Evolutionary conservation across 495 filamentous ascomycete species (phyloP), one percentile per base, ranked within the genome.

Genomic region (Clohesyomyces aquaticus): DNA sequence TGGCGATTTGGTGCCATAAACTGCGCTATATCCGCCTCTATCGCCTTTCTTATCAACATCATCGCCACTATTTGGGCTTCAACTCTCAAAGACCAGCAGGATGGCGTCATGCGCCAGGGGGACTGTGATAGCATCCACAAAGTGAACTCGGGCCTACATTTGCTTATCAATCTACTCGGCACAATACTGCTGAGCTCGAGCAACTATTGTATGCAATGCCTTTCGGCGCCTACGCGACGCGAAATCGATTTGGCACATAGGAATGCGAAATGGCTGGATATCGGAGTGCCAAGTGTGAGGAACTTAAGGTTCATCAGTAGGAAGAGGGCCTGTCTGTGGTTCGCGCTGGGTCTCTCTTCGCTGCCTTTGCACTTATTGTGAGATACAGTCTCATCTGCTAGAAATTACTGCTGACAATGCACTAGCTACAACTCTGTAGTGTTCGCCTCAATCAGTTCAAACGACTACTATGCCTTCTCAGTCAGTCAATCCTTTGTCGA

Each of bases 391-490:
- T 41, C 18, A n/a, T 25, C 29, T 22, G 1, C 43, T 43, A 2
- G 10, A n/a, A 1, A 22, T 11, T 21, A 35, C 8, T 32, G 18
- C 29, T 42, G 21, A 56, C 21, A 19, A 27, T 4, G 14, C 12
- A n/a, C 1, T 14, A 61, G 58, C 41, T 74, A 73, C 47, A 75
- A 74, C 52, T 71, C 67, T 8, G 66, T 63, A 29, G 54, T 77
- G 4, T 62, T 71, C 38, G 63, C 67, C 21, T 68, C 63, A 35
- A 55, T 74, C 23, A 61, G 69, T 48, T 70, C 75, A 11, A 75
- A 79, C 27, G 71, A 78, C 23, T 83, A 80, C 60, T 61, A 71
- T 35, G 42, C 76, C 21, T 73, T 73, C 3, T 66, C 72, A 18
- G 79, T 75, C 19, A 68, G 73, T 4, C 63, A 74, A 29, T 63